These are phyloP conservation scores for Prunus fruticosa DNA, from an alignment of 306 rosid genomes.

Conservation along the genomic window DNA sequence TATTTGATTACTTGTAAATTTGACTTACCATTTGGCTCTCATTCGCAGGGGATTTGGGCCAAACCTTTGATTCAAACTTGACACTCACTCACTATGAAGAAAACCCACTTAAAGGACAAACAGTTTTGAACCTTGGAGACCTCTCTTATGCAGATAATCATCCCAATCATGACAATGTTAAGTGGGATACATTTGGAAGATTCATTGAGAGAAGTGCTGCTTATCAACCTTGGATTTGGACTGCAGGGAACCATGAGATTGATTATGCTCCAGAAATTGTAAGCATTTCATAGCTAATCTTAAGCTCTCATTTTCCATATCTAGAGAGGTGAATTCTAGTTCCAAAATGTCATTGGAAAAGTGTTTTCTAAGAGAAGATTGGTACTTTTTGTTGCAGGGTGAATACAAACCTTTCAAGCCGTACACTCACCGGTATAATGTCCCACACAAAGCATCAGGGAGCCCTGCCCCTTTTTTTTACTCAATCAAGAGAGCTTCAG, in stretches of 20 bases:
- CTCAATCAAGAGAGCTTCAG: slow-evolving; percentile 63
- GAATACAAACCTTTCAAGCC: slow-evolving; percentile 59
- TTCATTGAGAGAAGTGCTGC: slow-evolving; percentile 72
- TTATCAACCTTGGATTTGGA: slow-evolving; percentile 97
- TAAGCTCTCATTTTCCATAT: neutral
- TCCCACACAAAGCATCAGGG: slow-evolving; percentile 32
- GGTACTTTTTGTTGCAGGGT: slow-evolving; percentile 32
- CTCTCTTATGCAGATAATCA: slow-evolving; percentile 76
- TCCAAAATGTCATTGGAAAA: neutral
- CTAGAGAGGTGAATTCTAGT: neutral
- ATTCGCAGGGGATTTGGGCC: slow-evolving; percentile 76
- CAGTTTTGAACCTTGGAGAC: slow-evolving; percentile 71
- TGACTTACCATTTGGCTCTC: neutral
- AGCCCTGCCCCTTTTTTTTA: slow-evolving; percentile 32
- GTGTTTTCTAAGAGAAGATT: neutral
- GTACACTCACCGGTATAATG: slow-evolving; percentile 32
- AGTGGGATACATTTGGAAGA: slow-evolving; percentile 90
- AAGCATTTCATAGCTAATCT: slow-evolving; percentile 18
- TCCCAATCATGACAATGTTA: slow-evolving; percentile 57
- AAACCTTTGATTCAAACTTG: slow-evolving; percentile 71
- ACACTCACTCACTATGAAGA: slow-evolving; percentile 66
- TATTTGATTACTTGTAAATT: neutral
- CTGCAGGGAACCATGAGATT: slow-evolving; percentile 83
- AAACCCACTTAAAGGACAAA: slow-evolving; percentile 53
- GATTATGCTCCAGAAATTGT: slow-evolving; percentile 73